Base-by-base conservation (phyloP, 2,329 filamentous ascomycete species). In the Helminthosporium solani region DNA sequence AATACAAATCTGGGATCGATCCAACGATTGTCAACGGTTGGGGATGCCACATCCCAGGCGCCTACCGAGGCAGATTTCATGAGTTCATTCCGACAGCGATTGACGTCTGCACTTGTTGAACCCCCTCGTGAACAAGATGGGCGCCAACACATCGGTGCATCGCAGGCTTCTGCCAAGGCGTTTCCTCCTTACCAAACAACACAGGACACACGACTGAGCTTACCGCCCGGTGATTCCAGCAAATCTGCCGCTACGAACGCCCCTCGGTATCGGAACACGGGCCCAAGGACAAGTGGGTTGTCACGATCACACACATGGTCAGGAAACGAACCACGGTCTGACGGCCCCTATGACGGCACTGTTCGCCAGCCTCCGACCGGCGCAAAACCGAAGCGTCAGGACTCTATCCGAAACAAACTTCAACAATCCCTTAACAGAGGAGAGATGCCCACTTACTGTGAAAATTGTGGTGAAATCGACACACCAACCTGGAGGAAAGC, bases 401-500 rank as follows among this genome's bases (percentile, higher is more conserved):
- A 88, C 53, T 73, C 78, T 45, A 82, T 85, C 39, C 75, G 80
- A 53, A 75, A 79, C 19, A 76, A 76, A 40, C 66, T 85, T 18
- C 73, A 81, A 33, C 68, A 73, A 45, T 77, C 79, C 18, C 84
- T 97, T 43, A 78, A 79, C n/a, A 83, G 83, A 44, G 94, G 94
- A 4, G 82, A 90, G 54, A 86, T 91, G 77, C 94, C 94, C 0
- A 86, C 87, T 1, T 97, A 86, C 63, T 99, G 94, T 68, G 82
- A 82, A 53, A 96, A 97, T 60, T 99, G 94, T 60, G 94, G 94
- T 5, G 88, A 90, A 6, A 95, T 99, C 46, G 88, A 97, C 60
- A 99, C 94, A 0, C 89, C 92, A 0, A 96, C 92, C 0, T 99
- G 94, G 94, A 85, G 94, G 49, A 94, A 92, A 63, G 89, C 94